Evolutionary conservation across 495 filamentous ascomycete genomes (phyloP), one percentile per base, ranked within the genome.

Genomic region (Rhypophila decipiens): DNA sequence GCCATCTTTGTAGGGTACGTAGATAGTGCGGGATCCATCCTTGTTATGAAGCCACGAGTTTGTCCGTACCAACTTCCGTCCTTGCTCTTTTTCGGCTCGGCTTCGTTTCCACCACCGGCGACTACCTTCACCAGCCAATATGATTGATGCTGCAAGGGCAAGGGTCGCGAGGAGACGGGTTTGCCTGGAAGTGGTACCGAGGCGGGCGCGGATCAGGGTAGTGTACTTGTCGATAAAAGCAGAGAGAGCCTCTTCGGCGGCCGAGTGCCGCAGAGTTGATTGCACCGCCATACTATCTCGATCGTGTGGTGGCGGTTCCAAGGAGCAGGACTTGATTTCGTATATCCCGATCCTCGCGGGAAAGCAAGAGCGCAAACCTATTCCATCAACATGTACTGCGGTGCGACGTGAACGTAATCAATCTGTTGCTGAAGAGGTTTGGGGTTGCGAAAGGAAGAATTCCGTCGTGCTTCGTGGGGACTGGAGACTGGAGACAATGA

Each of bases 41-140:
- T 94, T 95, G 46, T 90, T 87, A 52, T 84, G 76, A 44, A 97
- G 73, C 46, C 90, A 94, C 11, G 90, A 96, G 66, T 99, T 99
- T 35, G 87, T 82, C 39, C 94, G 84, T 33, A 96, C 66, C 37
- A 99, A 72, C 37, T 83, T 80, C 47, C 78, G 76, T 7, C 88
- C 90, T 48, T 83, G 80, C 44, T 90, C 88, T 59, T 79, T 82
- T 64, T 96, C 93, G 49, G 75, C 83, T 34, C 76, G 79, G 47
- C 79, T 73, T 45, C 72, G 75, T 39, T 75, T 79, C 70, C 86
- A 86, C 78, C 84, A 86, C 49, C 76, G 78, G 53, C 82, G 82
- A 34, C 81, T 79, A 46, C 87, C 88, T 70, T 87, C 88, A 31
- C 82, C 84, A 34, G 82, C 70, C 46, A 79, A 72, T 56, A 95